Percentiles rank a stretch among this genome's conserved stretches.
Conservation (phyloP, 257 asterid genomes). For the Fraxinus anomala region DNA sequence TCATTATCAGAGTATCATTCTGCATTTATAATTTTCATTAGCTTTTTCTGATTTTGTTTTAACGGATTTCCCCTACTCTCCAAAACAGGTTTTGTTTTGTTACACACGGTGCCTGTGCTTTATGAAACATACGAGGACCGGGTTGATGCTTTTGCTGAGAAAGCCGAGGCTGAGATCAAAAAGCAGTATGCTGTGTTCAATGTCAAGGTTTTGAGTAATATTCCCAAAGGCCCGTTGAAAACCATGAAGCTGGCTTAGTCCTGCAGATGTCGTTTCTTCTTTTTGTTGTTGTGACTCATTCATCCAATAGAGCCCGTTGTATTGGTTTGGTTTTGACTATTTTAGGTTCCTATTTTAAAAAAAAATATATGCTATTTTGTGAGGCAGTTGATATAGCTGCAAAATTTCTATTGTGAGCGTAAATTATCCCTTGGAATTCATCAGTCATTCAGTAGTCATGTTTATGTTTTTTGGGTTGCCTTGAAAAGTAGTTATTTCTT, state of each 20-base stretch:
- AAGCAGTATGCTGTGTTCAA: slow-evolving; percentile 75
- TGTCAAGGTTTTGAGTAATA: slow-evolving; percentile 72
- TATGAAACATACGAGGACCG: slow-evolving; percentile 79
- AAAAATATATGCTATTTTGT: not conserved
- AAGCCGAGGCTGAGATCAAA: slow-evolving; percentile 76
- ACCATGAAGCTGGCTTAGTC: slow-evolving; percentile 54
- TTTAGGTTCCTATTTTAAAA: not conserved
- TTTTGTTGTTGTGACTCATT: slow-evolving; percentile 37
- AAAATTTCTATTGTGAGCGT: not conserved
- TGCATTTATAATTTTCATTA: not conserved
- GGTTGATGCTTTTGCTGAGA: slow-evolving; percentile 85
- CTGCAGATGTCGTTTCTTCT: slow-evolving; percentile 13
- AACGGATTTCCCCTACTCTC: not conserved
- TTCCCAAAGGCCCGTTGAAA: slow-evolving; percentile 61
- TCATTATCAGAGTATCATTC: not conserved
- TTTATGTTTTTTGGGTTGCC: not conserved
- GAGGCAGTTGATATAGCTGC: not conserved
- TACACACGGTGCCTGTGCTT: slow-evolving; percentile 79
- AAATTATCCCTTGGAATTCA: not conserved
- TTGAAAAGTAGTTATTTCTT: not conserved
- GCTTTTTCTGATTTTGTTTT: slow-evolving; percentile 8
- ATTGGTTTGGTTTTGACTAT: not conserved
- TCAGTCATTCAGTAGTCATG: not conserved
- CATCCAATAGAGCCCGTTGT: slow-evolving; percentile 19
- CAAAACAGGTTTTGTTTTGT: slow-evolving; percentile 55